Conservation (phyloP, 169 alveolate species). For the Cytauxzoon felis region DNA sequence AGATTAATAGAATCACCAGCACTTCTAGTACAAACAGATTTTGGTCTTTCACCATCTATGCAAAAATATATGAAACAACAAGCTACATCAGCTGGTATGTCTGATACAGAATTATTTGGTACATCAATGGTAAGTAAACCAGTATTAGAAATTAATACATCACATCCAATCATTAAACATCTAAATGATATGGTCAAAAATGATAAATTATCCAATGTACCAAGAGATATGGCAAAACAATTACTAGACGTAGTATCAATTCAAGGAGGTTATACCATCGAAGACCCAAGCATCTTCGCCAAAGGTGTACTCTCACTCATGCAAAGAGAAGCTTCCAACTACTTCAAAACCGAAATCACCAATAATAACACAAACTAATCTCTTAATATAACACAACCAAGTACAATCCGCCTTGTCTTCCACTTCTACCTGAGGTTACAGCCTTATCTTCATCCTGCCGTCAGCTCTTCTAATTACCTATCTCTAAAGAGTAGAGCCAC, state of each 20-base stretch:
- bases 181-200: slow-evolving; percentile 74
- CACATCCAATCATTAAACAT: slow-evolving; percentile 89
- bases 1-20: slow-evolving; percentile 91
- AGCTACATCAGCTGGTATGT: slow-evolving; percentile 90
- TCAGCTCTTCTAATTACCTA: no score
- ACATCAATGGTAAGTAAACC: slow-evolving; percentile 89
- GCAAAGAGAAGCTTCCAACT: slow-evolving; percentile 72
- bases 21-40: slow-evolving; percentile 87
- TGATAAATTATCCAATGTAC: slow-evolving; percentile 61
- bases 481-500: no score
- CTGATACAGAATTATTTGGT: slow-evolving; percentile 78
- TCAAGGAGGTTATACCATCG: slow-evolving; percentile 79
- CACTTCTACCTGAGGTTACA: no score
- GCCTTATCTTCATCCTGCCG: no score
- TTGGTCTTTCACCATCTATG: slow-evolving; percentile 95
- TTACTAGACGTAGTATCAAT: slow-evolving; percentile 73
- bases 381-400: not conserved
- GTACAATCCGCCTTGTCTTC: no score
- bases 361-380: not conserved
- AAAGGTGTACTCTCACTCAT: slow-evolving; percentile 70
- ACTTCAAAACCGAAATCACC: slow-evolving; percentile 9
- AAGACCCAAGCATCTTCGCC: slow-evolving; percentile 79
- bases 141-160: slow-evolving; percentile 90
- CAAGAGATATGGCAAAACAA: slow-evolving; percentile 73
- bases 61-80: slow-evolving; percentile 93